Percentiles rank a stretch among this genome's conserved stretches.
These are phyloP conservation scores for Solanum rostratum DNA, from an alignment of 257 asterid genomes.

Conservation along the genomic window DNA sequence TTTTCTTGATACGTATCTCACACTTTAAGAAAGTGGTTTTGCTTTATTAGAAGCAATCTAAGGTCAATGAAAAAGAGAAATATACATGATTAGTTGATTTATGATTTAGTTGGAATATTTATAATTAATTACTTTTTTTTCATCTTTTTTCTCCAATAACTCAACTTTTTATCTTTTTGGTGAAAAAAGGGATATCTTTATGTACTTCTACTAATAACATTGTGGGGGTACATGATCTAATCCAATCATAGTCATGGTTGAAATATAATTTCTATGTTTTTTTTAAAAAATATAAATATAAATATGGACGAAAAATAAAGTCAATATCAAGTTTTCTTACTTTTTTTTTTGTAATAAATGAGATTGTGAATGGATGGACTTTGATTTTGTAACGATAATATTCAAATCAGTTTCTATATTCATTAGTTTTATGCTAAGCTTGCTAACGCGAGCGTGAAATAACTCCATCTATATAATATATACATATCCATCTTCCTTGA, in stretches of 20 bases:
- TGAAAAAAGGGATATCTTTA: not conserved
- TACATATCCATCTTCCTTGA: not conserved
- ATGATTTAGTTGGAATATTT: not conserved
- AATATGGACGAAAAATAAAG: not conserved
- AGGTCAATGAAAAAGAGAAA: not conserved
- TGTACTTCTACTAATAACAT: not conserved
- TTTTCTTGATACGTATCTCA: not conserved
- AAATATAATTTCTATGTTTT: not conserved
- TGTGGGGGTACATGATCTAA: not conserved
- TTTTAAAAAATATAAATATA: not conserved
- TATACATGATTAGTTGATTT: not conserved
- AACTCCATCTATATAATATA: not conserved
- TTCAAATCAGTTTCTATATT: not conserved
- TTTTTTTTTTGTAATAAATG: not conserved
- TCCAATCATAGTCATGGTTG: not conserved
- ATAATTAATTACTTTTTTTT: not conserved
- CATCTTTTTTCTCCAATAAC: not conserved
- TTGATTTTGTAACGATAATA: not conserved
- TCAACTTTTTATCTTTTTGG: not conserved
- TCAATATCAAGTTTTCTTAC: not conserved
- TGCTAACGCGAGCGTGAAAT: accelerated
- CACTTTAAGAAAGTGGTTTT: not conserved
- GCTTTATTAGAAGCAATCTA: not conserved
- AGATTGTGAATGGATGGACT: not conserved
- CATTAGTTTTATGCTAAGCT: not conserved